Evolutionary conservation across 352 stramenopile species (phyloP), one percentile per base, ranked within the genome.

Genomic region (Phytophthora pistaciae): DNA sequence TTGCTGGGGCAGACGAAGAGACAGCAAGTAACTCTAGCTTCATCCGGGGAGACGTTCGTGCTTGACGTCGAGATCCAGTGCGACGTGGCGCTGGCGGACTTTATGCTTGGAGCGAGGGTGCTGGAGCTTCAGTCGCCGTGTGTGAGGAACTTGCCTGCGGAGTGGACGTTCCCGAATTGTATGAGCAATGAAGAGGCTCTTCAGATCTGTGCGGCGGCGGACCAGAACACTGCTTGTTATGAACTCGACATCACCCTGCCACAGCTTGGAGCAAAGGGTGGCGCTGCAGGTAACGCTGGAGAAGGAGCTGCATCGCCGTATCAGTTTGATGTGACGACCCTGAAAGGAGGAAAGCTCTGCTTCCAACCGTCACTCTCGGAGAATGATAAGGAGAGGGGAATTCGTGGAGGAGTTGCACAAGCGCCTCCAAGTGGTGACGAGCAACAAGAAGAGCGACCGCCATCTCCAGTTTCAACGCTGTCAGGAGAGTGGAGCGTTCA

Each of bases 51-150:
- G 9, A 66, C n/a, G n/a, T 67, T 91, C 31, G 10, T 56, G 1
- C n/a, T 92, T 2, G 72, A 82, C 3, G 29, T 90, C 6, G 60
- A 66, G 3, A 55, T 91, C 14, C 74, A 85, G 14, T 80, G 59
- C 23, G 83, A 93, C 66, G 75, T 74, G 10, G 71, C 87, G n/a
- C 64, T 92, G 16, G 71, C 75, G 4, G 81, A 91, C 53, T 88
- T 83, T 56, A 66, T 75, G 31, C 55, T 80, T 6, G 84, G 82
- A 1, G 73, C 72, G 23, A 80, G 83, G 13, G 65, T 91, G 53
- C 27, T 92, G 44, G 60, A 75, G 13, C 21, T 91, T 2, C 66
- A 84, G 29, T 67, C 70, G 31, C 58, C 85, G 14, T 56, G 56
- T 20, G 61, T 92, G 9, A 33, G 72, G 20, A 68, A 80, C n/a